Base-by-base conservation (phyloP, 2,329 filamentous ascomycete species). In the Trichoderma hamatum region DNA sequence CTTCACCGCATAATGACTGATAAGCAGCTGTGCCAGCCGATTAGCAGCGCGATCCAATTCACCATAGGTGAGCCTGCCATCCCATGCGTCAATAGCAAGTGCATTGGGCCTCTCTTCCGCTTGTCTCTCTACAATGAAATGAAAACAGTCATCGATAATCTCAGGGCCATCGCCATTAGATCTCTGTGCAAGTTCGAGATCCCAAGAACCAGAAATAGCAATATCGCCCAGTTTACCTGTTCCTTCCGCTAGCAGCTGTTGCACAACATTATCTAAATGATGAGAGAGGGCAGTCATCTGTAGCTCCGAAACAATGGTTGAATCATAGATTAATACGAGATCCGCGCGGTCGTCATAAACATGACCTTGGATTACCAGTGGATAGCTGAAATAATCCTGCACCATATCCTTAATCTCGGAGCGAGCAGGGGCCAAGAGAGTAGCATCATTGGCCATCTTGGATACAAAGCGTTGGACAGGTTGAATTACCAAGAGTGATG, bases 401-500 rank as follows among this genome's bases (percentile, higher is more conserved):
- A 71, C 30, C 30, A 30, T 43, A 13, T 71, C 70, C 2, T 62
- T 28, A 11, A 61, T 43, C 13, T 59, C 46, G 1, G 11, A 24
- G 7, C 32, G 46, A 19, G 30, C 26, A 2, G 58, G 55, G 13
- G 21, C 34, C 13, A 52, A 24, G 10, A 39, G 46, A 5, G n/a
- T 54, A 19, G 43, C 52, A 16, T 54, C 3, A 10, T 49, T 46
- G 7, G 26, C 26, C 21, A 32, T 6, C 3, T 24, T 6, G 0
- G 55, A 55, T 32, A 32, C 19, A 21, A 52, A 16, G 13, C 39
- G 54, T 16, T 67, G 61, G 1, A 59, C 52, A 9, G 73, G 72
- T 9, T 76, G 76, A 21, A 78, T 71, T 5, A 77, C 72, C 14
- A 78, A 62, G n/a, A 78, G 62, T 2, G 70, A 76, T 19, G 72